phyloP scores from a whole-genome alignment of 1,284 basidiomycete species.

The Leccinum solheimii region DNA sequence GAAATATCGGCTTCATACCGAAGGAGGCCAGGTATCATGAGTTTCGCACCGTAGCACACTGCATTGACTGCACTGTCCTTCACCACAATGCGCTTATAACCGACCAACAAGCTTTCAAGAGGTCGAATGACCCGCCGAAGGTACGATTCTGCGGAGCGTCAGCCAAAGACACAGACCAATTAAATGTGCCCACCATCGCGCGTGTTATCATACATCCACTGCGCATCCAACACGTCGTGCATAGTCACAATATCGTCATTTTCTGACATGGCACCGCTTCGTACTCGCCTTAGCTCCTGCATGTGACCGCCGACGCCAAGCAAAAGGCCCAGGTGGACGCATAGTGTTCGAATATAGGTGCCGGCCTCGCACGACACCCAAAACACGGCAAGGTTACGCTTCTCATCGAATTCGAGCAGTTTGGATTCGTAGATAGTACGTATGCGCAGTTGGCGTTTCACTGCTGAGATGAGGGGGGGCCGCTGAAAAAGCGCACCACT shows the following conservation, averaged over 20 bases:
- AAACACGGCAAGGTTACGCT: constrained; percentile 95
- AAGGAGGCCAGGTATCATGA: constrained; percentile 98
- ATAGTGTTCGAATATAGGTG: constrained; percentile 97
- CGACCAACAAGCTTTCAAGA: constrained; percentile 90
- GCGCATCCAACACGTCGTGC: constrained; percentile 99
- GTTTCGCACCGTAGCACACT: constrained; percentile 98
- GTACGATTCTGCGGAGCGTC: constrained; percentile 76
- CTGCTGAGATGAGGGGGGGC: constrained; percentile 97
- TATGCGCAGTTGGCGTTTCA: constrained; percentile 97
- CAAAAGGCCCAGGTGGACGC: constrained; percentile 94
- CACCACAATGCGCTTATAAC: constrained; percentile 99
- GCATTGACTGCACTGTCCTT: constrained; percentile 99
- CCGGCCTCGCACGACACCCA: constrained; percentile 99
- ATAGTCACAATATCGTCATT: constrained; percentile 99
- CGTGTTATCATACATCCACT: constrained; percentile 99
- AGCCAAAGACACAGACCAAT: not conserved
- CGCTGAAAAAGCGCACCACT: constrained; percentile 99
- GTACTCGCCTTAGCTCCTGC: constrained; percentile 96
- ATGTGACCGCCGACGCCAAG: constrained; percentile 99
- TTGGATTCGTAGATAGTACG: constrained; percentile 98
- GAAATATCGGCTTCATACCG: constrained; percentile 97
- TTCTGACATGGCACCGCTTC: constrained; percentile 95
- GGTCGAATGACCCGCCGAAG: constrained; percentile 94
- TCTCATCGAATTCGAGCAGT: constrained; percentile 96
- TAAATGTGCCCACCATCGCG: constrained; percentile 72